A percentile compares a stretch with the other conserved stretches of the same genome.
These are phyloP conservation scores for Puccinia novopanici DNA, from an alignment of 1,284 basidiomycete genomes.

Conservation along the genomic window DNA sequence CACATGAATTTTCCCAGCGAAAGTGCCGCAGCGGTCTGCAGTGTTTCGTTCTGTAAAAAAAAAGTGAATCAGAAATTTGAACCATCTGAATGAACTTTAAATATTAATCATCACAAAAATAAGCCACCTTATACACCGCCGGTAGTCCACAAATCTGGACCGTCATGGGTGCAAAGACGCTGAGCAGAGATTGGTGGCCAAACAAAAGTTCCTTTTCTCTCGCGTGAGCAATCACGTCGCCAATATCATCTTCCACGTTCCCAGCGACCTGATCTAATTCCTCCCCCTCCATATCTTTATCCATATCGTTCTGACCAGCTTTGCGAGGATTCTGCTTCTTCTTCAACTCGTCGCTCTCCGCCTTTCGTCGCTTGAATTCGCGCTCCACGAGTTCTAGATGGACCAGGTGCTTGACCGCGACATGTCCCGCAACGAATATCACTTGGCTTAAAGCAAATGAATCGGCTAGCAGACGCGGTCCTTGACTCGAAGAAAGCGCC, in stretches of 20 bases:
- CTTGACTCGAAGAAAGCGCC: background rate
- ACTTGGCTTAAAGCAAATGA: slow-evolving; percentile 86
- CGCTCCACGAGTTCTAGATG: slow-evolving; percentile 95
- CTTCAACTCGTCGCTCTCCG: slow-evolving; percentile 69
- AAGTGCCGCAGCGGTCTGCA: slow-evolving; percentile 83
- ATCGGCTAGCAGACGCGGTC: slow-evolving; percentile 63
- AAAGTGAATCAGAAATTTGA: background rate
- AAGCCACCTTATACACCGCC: slow-evolving; percentile 66
- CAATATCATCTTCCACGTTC: slow-evolving; percentile 97
- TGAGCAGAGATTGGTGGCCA: slow-evolving; percentile 78
- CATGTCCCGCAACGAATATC: slow-evolving; percentile 90
- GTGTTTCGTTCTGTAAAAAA: slow-evolving; percentile 70
- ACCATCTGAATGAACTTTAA: too few species aligned
- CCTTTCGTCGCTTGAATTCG: slow-evolving; percentile 94
- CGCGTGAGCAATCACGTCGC: slow-evolving; percentile 79
- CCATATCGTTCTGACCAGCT: slow-evolving; percentile 41
- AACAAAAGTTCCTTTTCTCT: slow-evolving; percentile 86
- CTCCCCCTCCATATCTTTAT: slow-evolving; percentile 69
- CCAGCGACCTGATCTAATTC: slow-evolving; percentile 96
- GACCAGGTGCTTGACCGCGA: slow-evolving; percentile 95
- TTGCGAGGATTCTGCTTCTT: slow-evolving; percentile 21
- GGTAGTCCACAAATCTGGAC: slow-evolving; percentile 80
- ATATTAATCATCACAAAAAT: too few species aligned
- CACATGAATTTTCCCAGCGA: slow-evolving; percentile 96
- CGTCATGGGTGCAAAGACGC: slow-evolving; percentile 83